phyloP scores from a whole-genome alignment of 805 yeast species.

The Huiozyma sinensis region DNA sequence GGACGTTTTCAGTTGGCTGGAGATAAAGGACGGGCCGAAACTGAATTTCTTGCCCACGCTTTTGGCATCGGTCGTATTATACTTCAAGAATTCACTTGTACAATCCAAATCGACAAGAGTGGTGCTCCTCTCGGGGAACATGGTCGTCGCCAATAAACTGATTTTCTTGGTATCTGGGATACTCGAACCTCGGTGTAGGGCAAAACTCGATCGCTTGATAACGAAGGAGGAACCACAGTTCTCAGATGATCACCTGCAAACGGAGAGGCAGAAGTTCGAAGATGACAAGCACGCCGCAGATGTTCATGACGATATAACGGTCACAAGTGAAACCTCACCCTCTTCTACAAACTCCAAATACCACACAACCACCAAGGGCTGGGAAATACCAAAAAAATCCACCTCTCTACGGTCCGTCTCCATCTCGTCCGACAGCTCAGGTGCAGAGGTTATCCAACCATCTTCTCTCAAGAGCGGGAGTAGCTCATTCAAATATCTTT shows the following conservation, averaged over 20 bases:
- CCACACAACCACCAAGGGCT: constrained; percentile 23
- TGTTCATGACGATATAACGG: neutral
- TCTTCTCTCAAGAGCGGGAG: constrained; percentile 29
- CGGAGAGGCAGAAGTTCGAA: neutral
- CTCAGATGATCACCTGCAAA: neutral
- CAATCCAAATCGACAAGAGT: constrained; percentile 35
- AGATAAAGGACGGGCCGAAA: constrained; percentile 33
- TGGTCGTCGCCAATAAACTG: constrained; percentile 49
- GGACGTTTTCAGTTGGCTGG: constrained; percentile 33
- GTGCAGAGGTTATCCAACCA: constrained; percentile 25
- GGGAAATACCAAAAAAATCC: constrained; percentile 32
- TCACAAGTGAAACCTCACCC: constrained; percentile 1
- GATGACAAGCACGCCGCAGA: neutral
- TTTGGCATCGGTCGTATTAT: constrained; percentile 20
- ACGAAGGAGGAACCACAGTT: neutral
- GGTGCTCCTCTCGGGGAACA: constrained; percentile 48
- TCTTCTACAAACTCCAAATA: constrained; percentile 3
- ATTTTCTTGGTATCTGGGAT: constrained; percentile 43
- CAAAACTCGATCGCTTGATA: neutral
- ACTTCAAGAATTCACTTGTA: constrained; percentile 13
- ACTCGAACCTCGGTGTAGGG: constrained; percentile 29
- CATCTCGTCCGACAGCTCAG: constrained; percentile 23
- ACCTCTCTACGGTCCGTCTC: constrained; percentile 22
- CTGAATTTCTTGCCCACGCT: constrained; percentile 20
- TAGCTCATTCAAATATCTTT: constrained; percentile 29